Percentiles rank a stretch among this genome's conserved stretches.
phyloP scores from a whole-genome alignment of 805 yeast species.

The Wickerhamomyces queroliae region DNA sequence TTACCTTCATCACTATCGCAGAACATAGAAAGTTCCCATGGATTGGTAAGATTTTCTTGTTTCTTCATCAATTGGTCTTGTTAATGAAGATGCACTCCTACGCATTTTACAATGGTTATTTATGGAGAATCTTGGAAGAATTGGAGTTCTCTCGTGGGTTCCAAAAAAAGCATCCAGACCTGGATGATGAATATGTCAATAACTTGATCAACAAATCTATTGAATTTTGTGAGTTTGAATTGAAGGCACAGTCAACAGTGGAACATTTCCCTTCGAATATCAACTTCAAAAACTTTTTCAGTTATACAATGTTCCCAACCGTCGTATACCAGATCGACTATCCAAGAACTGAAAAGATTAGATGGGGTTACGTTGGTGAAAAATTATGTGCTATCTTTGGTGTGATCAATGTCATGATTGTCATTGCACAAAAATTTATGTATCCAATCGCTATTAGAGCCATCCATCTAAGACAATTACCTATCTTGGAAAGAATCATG shows the following conservation, averaged over 20 bases:
- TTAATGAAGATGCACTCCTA: slow-evolving; percentile 96
- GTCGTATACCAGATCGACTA: slow-evolving; percentile 77
- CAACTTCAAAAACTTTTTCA: slow-evolving; percentile 57
- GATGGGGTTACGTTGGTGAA: slow-evolving; percentile 62
- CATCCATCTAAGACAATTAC: slow-evolving; percentile 41
- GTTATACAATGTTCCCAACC: slow-evolving; percentile 85
- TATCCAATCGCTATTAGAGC: slow-evolving; percentile 70
- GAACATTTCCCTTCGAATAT: slow-evolving; percentile 69
- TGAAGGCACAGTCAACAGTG: slow-evolving; percentile 46
- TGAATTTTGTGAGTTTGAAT: slow-evolving; percentile 67
- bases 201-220: slow-evolving; percentile 39
- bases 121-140: slow-evolving; percentile 62
- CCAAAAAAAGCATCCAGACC: slow-evolving; percentile 33
- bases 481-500: slow-evolving; percentile 37
- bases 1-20: slow-evolving; percentile 51
- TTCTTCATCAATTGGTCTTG: slow-evolving; percentile 79
- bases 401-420: slow-evolving; percentile 74
- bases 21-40: slow-evolving; percentile 63
- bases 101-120: slow-evolving; percentile 85
- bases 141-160: slow-evolving; percentile 41
- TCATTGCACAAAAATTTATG: slow-evolving; percentile 67
- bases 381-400: slow-evolving; percentile 84
- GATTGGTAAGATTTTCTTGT: slow-evolving; percentile 84
- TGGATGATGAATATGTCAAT: slow-evolving; percentile 17
- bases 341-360: slow-evolving; percentile 66